A percentile compares a stretch with the other conserved stretches of the same genome.
phyloP scores from a whole-genome alignment of 106 monocot genomes.

The Dioscorea zingiberensis region DNA sequence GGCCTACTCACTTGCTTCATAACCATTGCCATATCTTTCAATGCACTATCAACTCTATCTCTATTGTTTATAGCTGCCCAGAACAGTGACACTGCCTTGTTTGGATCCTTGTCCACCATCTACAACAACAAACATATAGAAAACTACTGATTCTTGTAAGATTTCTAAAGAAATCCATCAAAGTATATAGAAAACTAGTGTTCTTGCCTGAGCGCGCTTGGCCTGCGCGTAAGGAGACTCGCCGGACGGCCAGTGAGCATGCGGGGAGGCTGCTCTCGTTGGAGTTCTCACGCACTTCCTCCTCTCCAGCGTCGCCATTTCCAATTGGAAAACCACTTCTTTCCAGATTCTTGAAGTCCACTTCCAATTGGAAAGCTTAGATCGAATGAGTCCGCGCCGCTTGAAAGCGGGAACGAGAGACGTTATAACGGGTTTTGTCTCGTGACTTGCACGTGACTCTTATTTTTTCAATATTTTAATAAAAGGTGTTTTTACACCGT shows the following conservation, averaged over 20 bases:
- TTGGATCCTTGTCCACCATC: conserved; percentile 30
- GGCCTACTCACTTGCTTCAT: conserved; percentile 24
- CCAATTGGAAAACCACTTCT: neutral
- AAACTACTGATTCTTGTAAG: neutral
- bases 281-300: neutral
- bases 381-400: too few species aligned
- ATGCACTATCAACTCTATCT: conserved; percentile 34
- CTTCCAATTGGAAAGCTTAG: too few species aligned
- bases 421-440: too few species aligned
- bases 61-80: conserved; percentile 40
- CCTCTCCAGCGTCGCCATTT: neutral
- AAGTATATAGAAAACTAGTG: neutral
- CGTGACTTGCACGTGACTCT: too few species aligned
- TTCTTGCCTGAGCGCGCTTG: conserved; percentile 16
- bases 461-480: too few species aligned
- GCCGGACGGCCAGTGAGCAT: neutral
- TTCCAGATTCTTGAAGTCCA: too few species aligned
- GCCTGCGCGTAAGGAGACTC: conserved; percentile 23
- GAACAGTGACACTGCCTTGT: conserved; percentile 25
- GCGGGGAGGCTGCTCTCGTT: neutral
- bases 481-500: too few species aligned
- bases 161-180: neutral
- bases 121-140: too few species aligned
- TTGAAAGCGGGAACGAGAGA: too few species aligned
- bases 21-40: conserved; percentile 36